These are phyloP conservation scores for Salix purpurea DNA, from an alignment of 345 rosid genomes.

Conservation along the genomic window DNA sequence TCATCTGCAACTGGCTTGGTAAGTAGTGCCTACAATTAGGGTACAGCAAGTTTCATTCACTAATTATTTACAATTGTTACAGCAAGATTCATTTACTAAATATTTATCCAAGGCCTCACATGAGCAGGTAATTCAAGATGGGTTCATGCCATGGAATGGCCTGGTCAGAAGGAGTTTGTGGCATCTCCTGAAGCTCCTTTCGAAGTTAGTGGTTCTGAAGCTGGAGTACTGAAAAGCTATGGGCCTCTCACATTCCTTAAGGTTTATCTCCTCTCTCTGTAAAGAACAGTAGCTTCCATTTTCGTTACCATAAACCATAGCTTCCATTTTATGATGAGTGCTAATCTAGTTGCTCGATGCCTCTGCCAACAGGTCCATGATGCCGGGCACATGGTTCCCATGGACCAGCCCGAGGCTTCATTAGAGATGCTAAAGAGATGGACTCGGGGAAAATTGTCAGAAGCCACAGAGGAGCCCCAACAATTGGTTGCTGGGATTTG, in stretches of 20 bases:
- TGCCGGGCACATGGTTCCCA: constrained; percentile 99
- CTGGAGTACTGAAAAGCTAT: constrained; percentile 63
- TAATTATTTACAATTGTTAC: background rate
- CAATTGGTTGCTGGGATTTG: constrained; percentile 66
- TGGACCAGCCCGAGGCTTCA: constrained; percentile 94
- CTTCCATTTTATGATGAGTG: background rate
- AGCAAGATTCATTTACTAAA: background rate
- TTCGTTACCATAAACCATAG: background rate
- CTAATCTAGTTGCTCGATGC: constrained; percentile 14
- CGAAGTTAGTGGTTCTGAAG: constrained; percentile 67
- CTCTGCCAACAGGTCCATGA: constrained; percentile 57
- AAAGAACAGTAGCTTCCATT: background rate
- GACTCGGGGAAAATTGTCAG: constrained; percentile 52
- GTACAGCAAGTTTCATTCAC: background rate
- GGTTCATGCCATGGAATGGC: constrained; percentile 99
- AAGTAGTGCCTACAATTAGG: constrained; percentile 9
- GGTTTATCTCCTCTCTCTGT: constrained; percentile 36
- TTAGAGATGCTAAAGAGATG: constrained; percentile 83
- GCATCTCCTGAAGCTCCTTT: constrained; percentile 66
- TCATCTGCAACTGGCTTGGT: constrained; percentile 99
- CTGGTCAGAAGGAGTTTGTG: constrained; percentile 63
- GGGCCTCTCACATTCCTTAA: constrained; percentile 87
- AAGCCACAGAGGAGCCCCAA: constrained; percentile 17
- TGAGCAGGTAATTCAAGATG: constrained; percentile 90
- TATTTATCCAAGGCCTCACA: background rate